Base-by-base conservation (phyloP, 495 filamentous ascomycete genomes). In the Penicillium psychrofluorescens region DNA sequence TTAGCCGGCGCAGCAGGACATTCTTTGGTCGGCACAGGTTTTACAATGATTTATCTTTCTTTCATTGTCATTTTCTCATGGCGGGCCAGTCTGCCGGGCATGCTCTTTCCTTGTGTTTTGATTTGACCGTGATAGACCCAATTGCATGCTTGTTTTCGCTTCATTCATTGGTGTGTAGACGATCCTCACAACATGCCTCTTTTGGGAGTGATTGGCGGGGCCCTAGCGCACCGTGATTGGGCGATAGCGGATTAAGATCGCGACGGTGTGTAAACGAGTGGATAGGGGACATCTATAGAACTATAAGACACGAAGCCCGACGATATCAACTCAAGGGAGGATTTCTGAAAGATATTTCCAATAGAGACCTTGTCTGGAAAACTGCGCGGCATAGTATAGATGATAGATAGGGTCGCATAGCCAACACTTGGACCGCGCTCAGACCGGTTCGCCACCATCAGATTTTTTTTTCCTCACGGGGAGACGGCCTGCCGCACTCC, bases 1-100 rank as follows among this genome's bases (percentile, higher is more conserved):
- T 51, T 49, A 49, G 53, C 56, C 48, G 56, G 56, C 56, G 56
- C 41, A 48, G 45, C 41, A 15, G 36, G 40, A 34, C 32, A 11
- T 34, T 34, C 32, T 34, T 34, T 10, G 32, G 9, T 34, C 32
- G 22, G 22, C 22, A 22, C 22, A 22, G 22, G 22, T 22, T 16
- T 22, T 22, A 22, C 22, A 22, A 22, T 6, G 22, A 22, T 22
- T 40, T 28, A 11, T 22, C 28, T 38, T 38, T 38, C n/a, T 34
- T 34, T 34, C 0, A 2, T 12, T 12, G 3, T 12, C 32, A 34
- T 34, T 11, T 12, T 8, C n/a, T 12, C 32, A 34, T 34, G 32
- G 32, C 32, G 32, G 6, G 32, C n/a, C n/a, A 2, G n/a, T 34
- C 32, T 34, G 10, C 6, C 10, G 9, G n/a, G 9, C 32, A 34